Evolutionary conservation across 2,329 filamentous ascomycete genomes (phyloP), one percentile per base, ranked within the genome.

Genomic region (Ophiosphaerella narmari): DNA sequence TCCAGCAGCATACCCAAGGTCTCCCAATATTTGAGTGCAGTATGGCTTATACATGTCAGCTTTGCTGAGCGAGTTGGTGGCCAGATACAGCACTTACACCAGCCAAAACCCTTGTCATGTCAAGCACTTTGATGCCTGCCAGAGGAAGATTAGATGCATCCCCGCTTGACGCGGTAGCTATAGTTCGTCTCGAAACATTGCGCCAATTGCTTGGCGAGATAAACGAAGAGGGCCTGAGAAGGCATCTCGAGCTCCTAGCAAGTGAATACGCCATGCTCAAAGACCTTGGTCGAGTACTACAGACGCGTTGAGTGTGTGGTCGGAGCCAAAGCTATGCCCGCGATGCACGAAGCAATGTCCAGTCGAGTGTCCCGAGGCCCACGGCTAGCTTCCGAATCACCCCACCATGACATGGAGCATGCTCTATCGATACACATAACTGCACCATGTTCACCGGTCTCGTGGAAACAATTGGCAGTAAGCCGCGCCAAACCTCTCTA

Each of bases 21-120:
- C 94, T 48, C 93, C 94, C 8, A 99, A 77, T 46, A 99, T 97
- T 73, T 99, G 94, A 33, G 94, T 97, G 66, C 91, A 97, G 70
- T 97, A 97, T 59, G 94, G 94, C 91, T 97, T 66, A 12, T 48
- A 29, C 2, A 5, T 33, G 48, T 73, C 32, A 73, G 66, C 48
- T 32, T 8, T 2, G 4, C 18, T 4, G 18, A 18, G 12, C 8
- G n/a, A 9, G 33, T 5, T 5, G 2, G 4, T 11, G 14, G 4
- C 7, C 0, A 9, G 8, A 14, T 12, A 1, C 42, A 37, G 1
- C 2, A 81, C 88, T 76, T 79, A 97, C 93, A 49, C 94, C 94
- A 56, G 94, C 94, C 57, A 99, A 77, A 1, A 99, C 94, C 76
- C 94, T 84, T 3, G 93, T 97, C 91, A 99, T 95, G 72, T 99